Evolutionary conservation across 2,329 filamentous ascomycete species (phyloP).

Genomic region (Xylaria sp.): DNA sequence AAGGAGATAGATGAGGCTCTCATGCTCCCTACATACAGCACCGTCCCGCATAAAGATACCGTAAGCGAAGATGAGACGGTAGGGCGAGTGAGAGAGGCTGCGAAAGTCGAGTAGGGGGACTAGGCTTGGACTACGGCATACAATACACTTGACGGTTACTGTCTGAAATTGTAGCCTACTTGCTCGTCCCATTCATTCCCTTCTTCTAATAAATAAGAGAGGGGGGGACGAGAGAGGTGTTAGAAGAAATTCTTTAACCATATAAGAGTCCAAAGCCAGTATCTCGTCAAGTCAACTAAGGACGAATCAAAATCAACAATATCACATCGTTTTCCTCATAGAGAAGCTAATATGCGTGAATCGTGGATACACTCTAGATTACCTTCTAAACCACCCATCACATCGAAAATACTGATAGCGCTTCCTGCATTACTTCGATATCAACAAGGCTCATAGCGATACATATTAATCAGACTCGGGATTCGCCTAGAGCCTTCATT

Average conservation of each 20-base stretch:
- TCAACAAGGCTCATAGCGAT: neutral
- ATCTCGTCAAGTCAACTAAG: neutral
- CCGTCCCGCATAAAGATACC: slow-evolving; percentile 49
- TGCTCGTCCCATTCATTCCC: neutral
- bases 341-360: neutral
- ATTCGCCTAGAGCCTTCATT: neutral
- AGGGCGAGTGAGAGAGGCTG: slow-evolving; percentile 27
- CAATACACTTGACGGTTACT: neutral
- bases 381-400: neutral
- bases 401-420: neutral
- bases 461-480: neutral
- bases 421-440: neutral
- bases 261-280: neutral
- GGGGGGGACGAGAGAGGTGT: no score
- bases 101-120: neutral
- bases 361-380: neutral
- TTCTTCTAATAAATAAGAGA: neutral
- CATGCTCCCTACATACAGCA: slow-evolving; percentile 49
- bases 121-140: neutral
- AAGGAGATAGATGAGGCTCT: slow-evolving; percentile 63
- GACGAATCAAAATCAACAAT: neutral
- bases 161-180: neutral
- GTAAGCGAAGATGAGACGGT: slow-evolving; percentile 53
- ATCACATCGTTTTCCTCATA: neutral
- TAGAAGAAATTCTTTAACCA: neutral